phyloP scores from a whole-genome alignment of 2,329 filamentous ascomycete species.

The Cyphellophora europaea region DNA sequence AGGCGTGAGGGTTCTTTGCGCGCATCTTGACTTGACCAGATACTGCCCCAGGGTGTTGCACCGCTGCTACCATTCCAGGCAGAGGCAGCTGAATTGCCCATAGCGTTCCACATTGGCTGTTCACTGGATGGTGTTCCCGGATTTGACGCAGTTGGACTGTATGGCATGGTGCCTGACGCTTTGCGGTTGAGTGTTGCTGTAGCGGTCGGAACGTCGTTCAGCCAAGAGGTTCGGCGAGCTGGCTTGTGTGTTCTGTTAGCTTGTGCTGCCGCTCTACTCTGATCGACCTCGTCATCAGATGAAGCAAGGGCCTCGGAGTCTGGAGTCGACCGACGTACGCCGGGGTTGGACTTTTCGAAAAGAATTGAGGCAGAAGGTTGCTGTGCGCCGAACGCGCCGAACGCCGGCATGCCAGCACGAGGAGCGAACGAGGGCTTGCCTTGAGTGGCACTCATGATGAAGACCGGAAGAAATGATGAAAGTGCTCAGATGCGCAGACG shows the following conservation, averaged over 20 bases:
- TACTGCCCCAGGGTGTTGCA: constrained; percentile 48
- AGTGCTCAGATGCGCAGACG: neutral
- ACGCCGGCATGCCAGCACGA: constrained; percentile 17
- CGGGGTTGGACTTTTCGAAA: constrained; percentile 62
- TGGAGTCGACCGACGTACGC: constrained; percentile 71
- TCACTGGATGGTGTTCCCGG: constrained; percentile 71
- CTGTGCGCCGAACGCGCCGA: constrained; percentile 16
- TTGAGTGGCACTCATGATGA: constrained; percentile 14
- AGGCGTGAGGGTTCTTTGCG: constrained; percentile 69
- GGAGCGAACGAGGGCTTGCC: constrained; percentile 10
- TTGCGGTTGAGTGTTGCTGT: constrained; percentile 53
- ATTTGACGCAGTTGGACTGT: constrained; percentile 72
- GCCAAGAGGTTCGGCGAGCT: constrained; percentile 68
- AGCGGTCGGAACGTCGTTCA: constrained; percentile 67
- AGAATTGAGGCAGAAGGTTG: constrained; percentile 55
- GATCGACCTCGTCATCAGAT: constrained; percentile 82
- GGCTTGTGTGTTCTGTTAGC: constrained; percentile 47
- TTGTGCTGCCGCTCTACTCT: constrained; percentile 35
- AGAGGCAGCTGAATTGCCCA: constrained; percentile 8
- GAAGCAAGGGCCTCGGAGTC: constrained; percentile 91
- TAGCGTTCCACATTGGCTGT: constrained; percentile 32
- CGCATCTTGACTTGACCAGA: constrained; percentile 62
- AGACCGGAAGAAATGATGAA: no score
- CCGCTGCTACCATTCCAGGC: constrained; percentile 10
- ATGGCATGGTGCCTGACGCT: constrained; percentile 62